Evolutionary conservation across 176 grass and related monocot species (phyloP).

Genomic region (Metroxylon sagu): DNA sequence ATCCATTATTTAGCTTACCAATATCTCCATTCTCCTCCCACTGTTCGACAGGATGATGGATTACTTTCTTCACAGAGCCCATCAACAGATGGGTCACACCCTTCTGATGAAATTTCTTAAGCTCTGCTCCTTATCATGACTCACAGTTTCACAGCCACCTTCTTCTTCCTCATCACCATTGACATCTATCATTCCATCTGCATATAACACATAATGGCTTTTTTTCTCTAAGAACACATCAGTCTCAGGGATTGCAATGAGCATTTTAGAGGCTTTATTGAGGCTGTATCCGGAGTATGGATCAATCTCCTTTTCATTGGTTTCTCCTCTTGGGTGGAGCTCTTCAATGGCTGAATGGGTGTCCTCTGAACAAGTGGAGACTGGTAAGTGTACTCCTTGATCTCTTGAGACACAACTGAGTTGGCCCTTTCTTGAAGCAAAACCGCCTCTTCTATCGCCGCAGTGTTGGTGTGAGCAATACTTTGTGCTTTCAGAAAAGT

Average conservation of each 20-base stretch:
- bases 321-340: constrained; percentile 43
- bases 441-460: constrained; percentile 33
- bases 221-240: constrained; percentile 41
- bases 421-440: constrained; percentile 41
- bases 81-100: constrained; percentile 53
- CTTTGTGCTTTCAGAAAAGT: constrained; percentile 43
- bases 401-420: constrained; percentile 30
- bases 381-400: constrained; percentile 53
- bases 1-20: constrained; percentile 31
- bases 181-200: constrained; percentile 10
- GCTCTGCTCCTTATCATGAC: constrained; percentile 45
- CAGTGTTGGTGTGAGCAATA: constrained; percentile 22
- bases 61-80: constrained; percentile 48
- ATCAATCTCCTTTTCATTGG: constrained; percentile 8
- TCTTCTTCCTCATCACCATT: constrained; percentile 37
- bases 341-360: constrained; percentile 55
- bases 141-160: constrained; percentile 47
- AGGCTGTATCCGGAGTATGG: constrained; percentile 16
- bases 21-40: constrained; percentile 47
- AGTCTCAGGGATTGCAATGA: constrained; percentile 51
- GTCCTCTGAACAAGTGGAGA: constrained; percentile 42
- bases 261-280: constrained; percentile 35
- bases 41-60: constrained; percentile 35
- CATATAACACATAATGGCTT: constrained; percentile 24
- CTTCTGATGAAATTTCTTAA: constrained; percentile 54